Evolutionary conservation across 1,139 yeast genomes (phyloP).

Genomic region (Pichia sp.): DNA sequence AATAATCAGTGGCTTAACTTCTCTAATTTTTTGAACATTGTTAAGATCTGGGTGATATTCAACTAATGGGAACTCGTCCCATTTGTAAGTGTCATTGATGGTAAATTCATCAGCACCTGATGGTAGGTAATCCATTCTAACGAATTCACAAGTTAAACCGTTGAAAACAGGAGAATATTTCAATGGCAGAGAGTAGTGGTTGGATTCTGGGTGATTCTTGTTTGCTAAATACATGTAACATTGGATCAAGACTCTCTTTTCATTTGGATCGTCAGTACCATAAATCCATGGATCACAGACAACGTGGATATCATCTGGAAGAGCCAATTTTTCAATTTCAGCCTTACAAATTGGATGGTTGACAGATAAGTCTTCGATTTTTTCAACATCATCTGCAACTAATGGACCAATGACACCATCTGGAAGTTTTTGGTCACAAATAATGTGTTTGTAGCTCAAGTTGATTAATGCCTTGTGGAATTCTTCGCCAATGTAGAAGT

Average conservation of each 20-base stretch:
- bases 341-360: slow-evolving; percentile 53
- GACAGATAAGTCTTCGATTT: slow-evolving; percentile 42
- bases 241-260: slow-evolving; percentile 57
- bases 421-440: slow-evolving; percentile 49
- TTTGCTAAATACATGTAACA: slow-evolving; percentile 73
- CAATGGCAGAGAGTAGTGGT: slow-evolving; percentile 78
- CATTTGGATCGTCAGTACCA: slow-evolving; percentile 64
- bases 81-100: slow-evolving; percentile 45
- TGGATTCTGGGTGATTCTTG: slow-evolving; percentile 66
- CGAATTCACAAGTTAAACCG: slow-evolving; percentile 51
- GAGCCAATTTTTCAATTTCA: slow-evolving; percentile 56
- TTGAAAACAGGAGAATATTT: slow-evolving; percentile 80
- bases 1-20: slow-evolving; percentile 68
- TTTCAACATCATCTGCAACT: slow-evolving; percentile 59
- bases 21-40: slow-evolving; percentile 45
- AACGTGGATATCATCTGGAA: slow-evolving; percentile 44
- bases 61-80: slow-evolving; percentile 54
- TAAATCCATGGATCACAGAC: slow-evolving; percentile 85
- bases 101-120: slow-evolving; percentile 53
- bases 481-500: slow-evolving; percentile 53
- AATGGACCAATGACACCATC: slow-evolving; percentile 67
- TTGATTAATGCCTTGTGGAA: slow-evolving; percentile 72
- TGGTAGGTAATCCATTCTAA: slow-evolving; percentile 76
- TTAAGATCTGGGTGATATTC: slow-evolving; percentile 73
- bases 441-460: slow-evolving; percentile 54